Base-by-base conservation (phyloP, 2,329 filamentous ascomycete genomes). In the Endoconidiophora laricicola region DNA sequence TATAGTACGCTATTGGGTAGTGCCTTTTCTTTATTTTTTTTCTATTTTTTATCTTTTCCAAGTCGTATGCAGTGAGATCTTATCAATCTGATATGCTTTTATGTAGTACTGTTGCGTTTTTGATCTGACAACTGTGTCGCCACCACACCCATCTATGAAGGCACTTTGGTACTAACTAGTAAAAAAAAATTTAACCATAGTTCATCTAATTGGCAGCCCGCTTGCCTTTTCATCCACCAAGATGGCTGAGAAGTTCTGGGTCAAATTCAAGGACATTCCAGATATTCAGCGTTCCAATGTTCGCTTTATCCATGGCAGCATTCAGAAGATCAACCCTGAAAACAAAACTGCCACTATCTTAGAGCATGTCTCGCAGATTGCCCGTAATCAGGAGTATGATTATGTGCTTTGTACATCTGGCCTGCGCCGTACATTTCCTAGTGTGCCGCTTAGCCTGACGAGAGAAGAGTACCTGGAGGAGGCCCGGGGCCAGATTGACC, bases 401-500 rank as follows among this genome's bases (percentile, higher is more conserved):
- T 88, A 80, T 61, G 72, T 90, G n/a, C 66, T 90, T 48, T 76
- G 79, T 4, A 78, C 79, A 1, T 78, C 83, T 0, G 85, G 85
- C 1, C 65, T 88, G 42, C 73, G 78, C 49, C 69, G 85, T 46
- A 74, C 69, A 2, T 88, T 77, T 69, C 84, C 85, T 1, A 78
- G 81, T 0, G 81, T 86, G 1, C 84, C 85, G 0, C 78, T 81
- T 60, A 74, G 78, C 0, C 61, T 77, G 44, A 74, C 67, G 12
- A 72, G 71, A 56, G 74, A 79, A 56, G 66, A 74, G 49, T 87
- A 81, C 60, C 65, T 85, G 1, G 60, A 68, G 42, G 81, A 87
- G 58, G 70, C 73, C 0, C 68, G 69, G 44, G 65, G 69, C 7
- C 79, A 86, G 55, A 76, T 83, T 56, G 63, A 71, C 18, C 62